Conservation (phyloP, 2,329 filamentous ascomycete species). For the Colletotrichum sp. region DNA sequence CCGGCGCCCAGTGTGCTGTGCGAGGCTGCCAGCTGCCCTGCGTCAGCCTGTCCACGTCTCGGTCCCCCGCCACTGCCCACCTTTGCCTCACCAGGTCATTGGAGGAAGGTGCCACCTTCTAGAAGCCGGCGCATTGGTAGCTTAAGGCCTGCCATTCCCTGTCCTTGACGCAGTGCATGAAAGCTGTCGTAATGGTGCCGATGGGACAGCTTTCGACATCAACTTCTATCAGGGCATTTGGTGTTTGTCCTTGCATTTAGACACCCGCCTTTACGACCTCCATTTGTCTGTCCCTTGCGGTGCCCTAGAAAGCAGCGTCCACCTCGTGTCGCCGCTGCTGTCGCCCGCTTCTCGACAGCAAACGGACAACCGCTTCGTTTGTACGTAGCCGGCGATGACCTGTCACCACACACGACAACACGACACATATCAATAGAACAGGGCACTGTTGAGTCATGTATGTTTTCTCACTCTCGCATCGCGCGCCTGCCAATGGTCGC, state of each 20-base stretch:
- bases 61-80: constrained; percentile 11
- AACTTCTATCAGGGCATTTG: neutral
- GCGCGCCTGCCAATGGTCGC: neutral
- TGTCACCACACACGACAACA: neutral
- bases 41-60: constrained; percentile 18
- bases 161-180: constrained; percentile 1
- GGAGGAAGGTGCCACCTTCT: neutral
- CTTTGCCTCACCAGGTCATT: neutral
- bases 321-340: neutral
- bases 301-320: neutral
- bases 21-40: constrained; percentile 15
- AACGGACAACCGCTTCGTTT: neutral
- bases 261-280: neutral
- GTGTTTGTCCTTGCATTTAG: neutral
- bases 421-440: neutral
- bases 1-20: neutral
- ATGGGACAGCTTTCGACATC: neutral
- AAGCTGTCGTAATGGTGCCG: constrained; percentile 11
- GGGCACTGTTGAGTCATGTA: neutral
- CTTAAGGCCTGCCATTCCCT: neutral
- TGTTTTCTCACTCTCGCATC: neutral
- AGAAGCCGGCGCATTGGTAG: neutral
- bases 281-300: neutral
- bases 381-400: neutral
- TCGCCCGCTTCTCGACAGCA: neutral